Base-by-base conservation (phyloP, 2,329 filamentous ascomycete genomes). In the Pestalotiopsis sp. region DNA sequence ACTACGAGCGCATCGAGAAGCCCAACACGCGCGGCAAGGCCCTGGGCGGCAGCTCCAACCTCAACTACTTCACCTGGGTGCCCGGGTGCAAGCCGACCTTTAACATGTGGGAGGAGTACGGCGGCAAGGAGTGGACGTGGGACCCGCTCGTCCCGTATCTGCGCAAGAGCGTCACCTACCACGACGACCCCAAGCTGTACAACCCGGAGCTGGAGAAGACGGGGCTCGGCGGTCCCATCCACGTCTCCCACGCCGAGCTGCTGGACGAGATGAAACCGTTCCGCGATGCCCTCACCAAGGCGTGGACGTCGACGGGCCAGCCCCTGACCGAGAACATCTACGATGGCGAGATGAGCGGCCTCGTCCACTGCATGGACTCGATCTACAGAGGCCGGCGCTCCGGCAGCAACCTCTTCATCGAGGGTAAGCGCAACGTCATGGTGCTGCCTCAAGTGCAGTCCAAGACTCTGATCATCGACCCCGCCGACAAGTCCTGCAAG, bases 61-160 rank as follows among this genome's bases (percentile, higher is more conserved):
- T 88, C 63, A 91, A 91, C 78, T 91, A 91, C 76, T 90, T 87
- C 77, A 90, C 88, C 14, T 91, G 88, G 88, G 82, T 89, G 4
- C 87, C 84, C 1, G 89, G 88, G 1, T 86, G 83, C 68, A 84
- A 84, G 66, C 81, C 82, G 2, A 90, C 88, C 0, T 91, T 88
- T 72, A 86, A 95, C 75, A 90, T 91, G 23, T 87, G 91, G 83
- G 89, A 89, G n/a, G 92, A 92, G 78, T 87, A 86, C 41, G 92
- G 92, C 63, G 93, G 92, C 5, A 88, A 92, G 72, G 83, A 87
- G 62, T 91, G 89, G 89, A 89, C 80, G 0, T 90, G 86, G 85
- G 82, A 88, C 1, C 79, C 76, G 9, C 78, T 81, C 52, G 79
- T 83, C 3, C 79, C 82, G 7, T 90, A 89, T 71, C 79, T 90